Conservation (phyloP, 2,329 filamentous ascomycete species). For the Lomentospora prolificans region DNA sequence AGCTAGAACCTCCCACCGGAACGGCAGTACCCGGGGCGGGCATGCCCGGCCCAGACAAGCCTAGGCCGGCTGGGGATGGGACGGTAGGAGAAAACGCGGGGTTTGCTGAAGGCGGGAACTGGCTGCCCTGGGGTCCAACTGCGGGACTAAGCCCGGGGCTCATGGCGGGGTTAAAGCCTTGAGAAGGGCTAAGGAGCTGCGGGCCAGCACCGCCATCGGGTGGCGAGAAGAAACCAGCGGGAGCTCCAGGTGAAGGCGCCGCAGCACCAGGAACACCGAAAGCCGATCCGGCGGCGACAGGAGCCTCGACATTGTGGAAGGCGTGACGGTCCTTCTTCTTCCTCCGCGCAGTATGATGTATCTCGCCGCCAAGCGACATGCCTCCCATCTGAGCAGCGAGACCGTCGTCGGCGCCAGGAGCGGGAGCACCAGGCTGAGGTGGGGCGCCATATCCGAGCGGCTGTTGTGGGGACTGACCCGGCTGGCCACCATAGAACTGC, state of each 20-base stretch:
- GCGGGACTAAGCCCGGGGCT: conserved; percentile 6
- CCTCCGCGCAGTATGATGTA: conserved; percentile 44
- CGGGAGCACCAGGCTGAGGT: conserved; percentile 15
- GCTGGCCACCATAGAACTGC: conserved; percentile 8
- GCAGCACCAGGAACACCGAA: conserved; percentile 55
- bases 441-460: conserved; percentile 25
- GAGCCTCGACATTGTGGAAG: conserved; percentile 72
- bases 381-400: conserved; percentile 68
- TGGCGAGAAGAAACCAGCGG: conserved; percentile 1
- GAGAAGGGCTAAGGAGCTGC: conserved; percentile 26
- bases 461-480: conserved; percentile 3
- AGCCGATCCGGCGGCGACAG: conserved; percentile 52
- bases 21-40: conserved; percentile 16
- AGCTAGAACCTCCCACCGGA: conserved; percentile 16
- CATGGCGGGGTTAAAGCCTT: conserved; percentile 19
- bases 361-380: conserved; percentile 52
- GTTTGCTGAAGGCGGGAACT: conserved; percentile 52
- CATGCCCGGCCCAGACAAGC: conserved; percentile 9
- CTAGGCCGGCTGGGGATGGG: conserved; percentile 13
- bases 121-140: conserved; percentile 23
- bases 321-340: conserved; percentile 96
- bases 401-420: conserved; percentile 30
- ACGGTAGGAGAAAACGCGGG: conserved; percentile 26
- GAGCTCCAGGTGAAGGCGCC: conserved; percentile 12
- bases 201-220: conserved; percentile 10